Evolutionary conservation across 2,329 filamentous ascomycete species (phyloP).

Genomic region (Pestalotiopsis sp.): DNA sequence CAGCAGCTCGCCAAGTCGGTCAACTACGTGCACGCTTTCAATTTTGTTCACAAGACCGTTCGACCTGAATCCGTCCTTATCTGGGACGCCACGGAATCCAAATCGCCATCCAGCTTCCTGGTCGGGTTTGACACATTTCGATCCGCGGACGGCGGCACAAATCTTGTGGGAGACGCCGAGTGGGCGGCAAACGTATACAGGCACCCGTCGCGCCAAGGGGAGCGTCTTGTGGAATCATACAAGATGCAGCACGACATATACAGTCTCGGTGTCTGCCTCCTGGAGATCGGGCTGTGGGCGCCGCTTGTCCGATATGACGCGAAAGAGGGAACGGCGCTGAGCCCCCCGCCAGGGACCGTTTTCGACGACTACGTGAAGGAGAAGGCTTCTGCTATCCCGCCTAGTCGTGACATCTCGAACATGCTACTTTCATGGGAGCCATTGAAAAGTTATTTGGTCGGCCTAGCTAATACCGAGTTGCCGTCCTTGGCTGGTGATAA

Average conservation of each 20-base stretch:
- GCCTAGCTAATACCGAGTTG: slow-evolving; percentile 10
- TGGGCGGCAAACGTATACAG: slow-evolving; percentile 50
- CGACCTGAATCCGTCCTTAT: slow-evolving; percentile 37
- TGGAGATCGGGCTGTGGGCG: slow-evolving; percentile 54
- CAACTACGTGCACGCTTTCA: slow-evolving; percentile 21
- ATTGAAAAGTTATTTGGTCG: slow-evolving; percentile 12
- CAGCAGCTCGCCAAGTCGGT: neutral
- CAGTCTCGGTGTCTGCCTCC: slow-evolving; percentile 53
- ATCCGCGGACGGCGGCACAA: slow-evolving; percentile 30
- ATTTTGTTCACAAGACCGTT: slow-evolving; percentile 47
- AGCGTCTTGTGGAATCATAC: slow-evolving; percentile 38
- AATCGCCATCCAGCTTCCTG: slow-evolving; percentile 32
- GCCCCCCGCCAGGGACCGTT: neutral
- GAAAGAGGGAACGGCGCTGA: neutral
- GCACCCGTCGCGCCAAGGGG: slow-evolving; percentile 49
- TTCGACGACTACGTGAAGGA: neutral
- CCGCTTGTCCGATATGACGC: slow-evolving; percentile 28
- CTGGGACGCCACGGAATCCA: neutral
- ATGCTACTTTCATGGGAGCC: neutral
- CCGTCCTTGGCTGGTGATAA: slow-evolving; percentile 27
- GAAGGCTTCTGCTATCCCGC: neutral
- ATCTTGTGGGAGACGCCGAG: slow-evolving; percentile 33
- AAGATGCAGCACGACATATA: slow-evolving; percentile 59
- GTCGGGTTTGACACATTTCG: slow-evolving; percentile 48
- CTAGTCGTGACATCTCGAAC: neutral